Conservation (phyloP, 129 eudicot species). For the Pseudognaphalium luteoalbum region DNA sequence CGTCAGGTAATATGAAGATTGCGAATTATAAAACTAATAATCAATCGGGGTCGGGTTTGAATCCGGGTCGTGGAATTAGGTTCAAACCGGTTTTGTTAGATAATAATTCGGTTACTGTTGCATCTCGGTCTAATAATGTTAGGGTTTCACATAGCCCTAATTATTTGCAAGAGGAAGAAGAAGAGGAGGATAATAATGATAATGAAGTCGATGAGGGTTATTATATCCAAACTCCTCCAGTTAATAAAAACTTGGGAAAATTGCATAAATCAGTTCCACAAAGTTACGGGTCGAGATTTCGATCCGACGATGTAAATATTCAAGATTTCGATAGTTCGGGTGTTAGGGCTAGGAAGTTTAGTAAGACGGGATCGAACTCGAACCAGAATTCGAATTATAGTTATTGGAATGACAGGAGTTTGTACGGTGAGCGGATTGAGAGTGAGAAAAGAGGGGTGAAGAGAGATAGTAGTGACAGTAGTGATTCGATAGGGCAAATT, state of each 20-base stretch:
- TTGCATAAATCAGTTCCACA: constrained; percentile 15
- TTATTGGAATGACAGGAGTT: constrained; percentile 39
- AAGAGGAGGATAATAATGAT: constrained; percentile 24
- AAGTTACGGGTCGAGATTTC: constrained; percentile 21
- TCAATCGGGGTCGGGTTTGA: constrained; percentile 31
- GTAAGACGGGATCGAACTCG: constrained; percentile 28
- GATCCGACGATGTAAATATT: constrained; percentile 15
- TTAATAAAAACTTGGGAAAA: constrained; percentile 33
- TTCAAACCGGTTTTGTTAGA: constrained; percentile 39
- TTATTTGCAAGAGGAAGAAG: constrained; percentile 29
- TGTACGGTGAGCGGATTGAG: constrained; percentile 26
- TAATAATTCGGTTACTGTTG: constrained; percentile 29
- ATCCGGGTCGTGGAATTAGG: constrained; percentile 45
- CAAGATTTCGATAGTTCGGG: constrained; percentile 32
- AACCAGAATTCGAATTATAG: constrained; percentile 19
- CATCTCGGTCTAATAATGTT: constrained; percentile 33
- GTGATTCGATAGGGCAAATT: constrained; percentile 48
- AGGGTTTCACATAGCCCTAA: constrained; percentile 31
- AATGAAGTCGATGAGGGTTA: constrained; percentile 25
- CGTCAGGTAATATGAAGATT: constrained; percentile 21
- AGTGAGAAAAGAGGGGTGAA: constrained; percentile 41
- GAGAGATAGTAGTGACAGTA: constrained; percentile 34
- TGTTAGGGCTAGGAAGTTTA: constrained; percentile 37
- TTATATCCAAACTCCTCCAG: constrained; percentile 22
- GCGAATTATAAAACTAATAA: constrained; percentile 16